Conservation (phyloP, 345 rosid genomes). For the Balakata baccata region DNA sequence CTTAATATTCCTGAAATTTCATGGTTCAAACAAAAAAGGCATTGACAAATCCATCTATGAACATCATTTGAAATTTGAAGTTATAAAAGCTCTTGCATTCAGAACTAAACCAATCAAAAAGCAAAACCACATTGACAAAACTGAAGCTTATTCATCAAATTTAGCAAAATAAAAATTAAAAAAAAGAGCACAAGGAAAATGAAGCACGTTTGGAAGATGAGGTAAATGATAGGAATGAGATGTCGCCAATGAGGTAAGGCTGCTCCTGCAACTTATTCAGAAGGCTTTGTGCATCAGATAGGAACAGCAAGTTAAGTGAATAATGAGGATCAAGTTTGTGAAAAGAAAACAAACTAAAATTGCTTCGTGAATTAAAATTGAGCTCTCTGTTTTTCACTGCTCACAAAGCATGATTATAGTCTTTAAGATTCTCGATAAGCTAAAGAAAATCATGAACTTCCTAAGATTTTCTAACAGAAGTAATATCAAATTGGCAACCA, state of each 20-base stretch:
- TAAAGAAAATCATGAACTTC: background rate
- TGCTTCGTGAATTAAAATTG: background rate
- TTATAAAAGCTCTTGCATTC: background rate
- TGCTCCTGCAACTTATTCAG: background rate
- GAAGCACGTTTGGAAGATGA: background rate
- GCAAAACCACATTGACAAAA: no score
- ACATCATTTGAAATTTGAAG: background rate
- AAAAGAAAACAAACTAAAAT: background rate
- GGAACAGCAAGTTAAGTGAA: background rate
- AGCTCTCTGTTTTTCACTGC: background rate
- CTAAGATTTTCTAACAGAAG: background rate
- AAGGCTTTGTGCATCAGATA: background rate
- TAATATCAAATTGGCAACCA: background rate
- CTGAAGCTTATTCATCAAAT: no score
- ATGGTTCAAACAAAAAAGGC: background rate
- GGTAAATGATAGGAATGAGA: background rate
- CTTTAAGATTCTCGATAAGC: background rate
- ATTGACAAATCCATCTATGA: background rate
- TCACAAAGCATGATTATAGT: background rate
- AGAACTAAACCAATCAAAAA: no score
- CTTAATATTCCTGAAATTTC: background rate
- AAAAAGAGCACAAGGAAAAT: background rate
- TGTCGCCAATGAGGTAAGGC: background rate
- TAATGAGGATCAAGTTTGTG: background rate
- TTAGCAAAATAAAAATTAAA: background rate